Evolutionary conservation across 1,284 basidiomycete species (phyloP).

Genomic region (Apiotrichum laibachii): DNA sequence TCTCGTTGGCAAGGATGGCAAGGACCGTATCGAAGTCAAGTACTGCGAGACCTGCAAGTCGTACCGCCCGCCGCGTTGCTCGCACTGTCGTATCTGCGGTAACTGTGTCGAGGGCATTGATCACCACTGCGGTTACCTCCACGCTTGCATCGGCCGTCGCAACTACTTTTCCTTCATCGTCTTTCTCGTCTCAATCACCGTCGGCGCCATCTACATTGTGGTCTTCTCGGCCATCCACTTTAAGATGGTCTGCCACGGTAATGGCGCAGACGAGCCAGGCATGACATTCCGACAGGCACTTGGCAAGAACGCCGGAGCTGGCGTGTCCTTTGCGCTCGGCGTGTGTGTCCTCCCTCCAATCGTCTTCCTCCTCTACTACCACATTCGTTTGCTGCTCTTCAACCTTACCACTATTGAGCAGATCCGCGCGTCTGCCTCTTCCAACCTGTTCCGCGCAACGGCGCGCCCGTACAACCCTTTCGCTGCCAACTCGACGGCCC

Average conservation of each 20-base stretch:
- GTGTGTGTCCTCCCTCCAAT: slow-evolving; percentile 76
- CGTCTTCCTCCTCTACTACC: slow-evolving; percentile 71
- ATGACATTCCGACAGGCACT: slow-evolving; percentile 62
- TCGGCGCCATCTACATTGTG: slow-evolving; percentile 72
- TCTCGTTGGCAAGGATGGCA: slow-evolving; percentile 70
- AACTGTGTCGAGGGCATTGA: slow-evolving; percentile 84
- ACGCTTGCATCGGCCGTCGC: slow-evolving; percentile 85
- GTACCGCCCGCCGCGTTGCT: slow-evolving; percentile 84
- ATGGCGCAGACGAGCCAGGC: no score
- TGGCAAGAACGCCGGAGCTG: slow-evolving; percentile 65
- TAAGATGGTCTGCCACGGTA: slow-evolving; percentile 61
- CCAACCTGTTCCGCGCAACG: slow-evolving; percentile 31
- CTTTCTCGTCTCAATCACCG: slow-evolving; percentile 64
- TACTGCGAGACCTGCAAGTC: slow-evolving; percentile 86
- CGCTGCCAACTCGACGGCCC: slow-evolving; percentile 28
- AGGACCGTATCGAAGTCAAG: slow-evolving; percentile 77
- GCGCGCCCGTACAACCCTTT: slow-evolving; percentile 49
- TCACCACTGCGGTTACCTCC: slow-evolving; percentile 92
- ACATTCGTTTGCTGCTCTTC: slow-evolving; percentile 72
- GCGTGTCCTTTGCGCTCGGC: slow-evolving; percentile 69
- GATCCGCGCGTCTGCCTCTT: slow-evolving; percentile 47
- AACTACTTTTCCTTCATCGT: slow-evolving; percentile 88
- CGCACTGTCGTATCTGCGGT: slow-evolving; percentile 91
- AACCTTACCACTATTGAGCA: slow-evolving; percentile 90
- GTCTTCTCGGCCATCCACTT: slow-evolving; percentile 78